Evolutionary conservation across 306 rosid species (phyloP).

Genomic region (Boehmeria nivea): DNA sequence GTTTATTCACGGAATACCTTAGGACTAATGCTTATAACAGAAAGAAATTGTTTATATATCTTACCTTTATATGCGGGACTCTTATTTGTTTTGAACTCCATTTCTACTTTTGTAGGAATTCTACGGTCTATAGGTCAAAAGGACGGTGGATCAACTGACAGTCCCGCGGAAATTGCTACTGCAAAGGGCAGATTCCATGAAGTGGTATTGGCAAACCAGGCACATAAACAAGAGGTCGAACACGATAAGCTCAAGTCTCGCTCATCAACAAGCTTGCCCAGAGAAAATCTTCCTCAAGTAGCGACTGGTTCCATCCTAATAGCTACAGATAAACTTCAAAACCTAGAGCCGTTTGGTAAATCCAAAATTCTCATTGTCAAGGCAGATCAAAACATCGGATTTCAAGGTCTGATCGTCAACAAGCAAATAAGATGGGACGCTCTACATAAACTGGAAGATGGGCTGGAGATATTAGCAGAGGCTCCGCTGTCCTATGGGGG

Average conservation of each 20-base stretch:
- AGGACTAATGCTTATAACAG: no score
- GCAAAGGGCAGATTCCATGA: slow-evolving; percentile 29
- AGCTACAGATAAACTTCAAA: slow-evolving; percentile 60
- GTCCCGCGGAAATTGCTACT: slow-evolving; percentile 24
- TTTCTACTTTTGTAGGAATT: slow-evolving; percentile 43
- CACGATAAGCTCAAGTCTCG: slow-evolving; percentile 33
- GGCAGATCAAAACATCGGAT: slow-evolving; percentile 56
- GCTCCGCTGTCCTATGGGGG: slow-evolving; percentile 76
- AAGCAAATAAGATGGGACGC: slow-evolving; percentile 60
- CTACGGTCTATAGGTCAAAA: slow-evolving; percentile 38
- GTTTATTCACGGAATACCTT: no score
- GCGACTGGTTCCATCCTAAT: slow-evolving; percentile 56
- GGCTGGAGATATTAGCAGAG: slow-evolving; percentile 38
- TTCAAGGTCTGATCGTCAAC: slow-evolving; percentile 82
- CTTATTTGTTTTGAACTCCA: slow-evolving; percentile 12
- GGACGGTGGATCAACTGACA: slow-evolving; percentile 24
- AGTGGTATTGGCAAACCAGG: slow-evolving; percentile 31
- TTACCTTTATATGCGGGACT: no score
- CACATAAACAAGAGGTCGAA: slow-evolving; percentile 30
- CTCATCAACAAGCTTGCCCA: slow-evolving; percentile 24
- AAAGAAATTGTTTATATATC: no score
- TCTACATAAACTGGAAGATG: slow-evolving; percentile 43
- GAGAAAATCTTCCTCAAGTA: slow-evolving; percentile 32
- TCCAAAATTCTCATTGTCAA: slow-evolving; percentile 69
- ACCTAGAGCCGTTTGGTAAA: slow-evolving; percentile 58